These are phyloP conservation scores for Lipomyces lipofer DNA, from an alignment of 805 yeast species.

Conservation along the genomic window DNA sequence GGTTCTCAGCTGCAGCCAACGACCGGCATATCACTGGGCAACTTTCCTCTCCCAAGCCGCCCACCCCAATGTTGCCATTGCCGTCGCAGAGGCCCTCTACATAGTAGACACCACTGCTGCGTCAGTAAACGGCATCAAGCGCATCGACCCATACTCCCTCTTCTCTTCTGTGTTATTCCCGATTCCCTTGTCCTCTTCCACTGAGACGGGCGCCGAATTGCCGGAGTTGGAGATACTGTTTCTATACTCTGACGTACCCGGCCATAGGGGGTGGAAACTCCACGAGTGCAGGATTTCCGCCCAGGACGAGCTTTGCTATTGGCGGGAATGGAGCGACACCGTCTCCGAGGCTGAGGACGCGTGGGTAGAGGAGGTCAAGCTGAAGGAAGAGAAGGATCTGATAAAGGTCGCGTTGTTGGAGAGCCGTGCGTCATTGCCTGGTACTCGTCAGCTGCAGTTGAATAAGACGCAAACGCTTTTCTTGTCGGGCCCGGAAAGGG, in stretches of 20 bases:
- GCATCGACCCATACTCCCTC: neutral
- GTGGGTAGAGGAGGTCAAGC: constrained; percentile 8
- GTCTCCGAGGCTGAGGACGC: constrained; percentile 19
- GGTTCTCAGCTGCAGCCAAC: neutral
- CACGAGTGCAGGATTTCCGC: constrained; percentile 12
- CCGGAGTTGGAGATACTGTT: constrained; percentile 10
- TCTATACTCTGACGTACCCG: constrained; percentile 6
- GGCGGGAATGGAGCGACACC: constrained; percentile 21
- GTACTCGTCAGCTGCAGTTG: neutral
- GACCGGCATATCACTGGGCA: constrained; percentile 5
- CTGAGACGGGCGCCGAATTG: neutral
- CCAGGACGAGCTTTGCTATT: constrained; percentile 20
- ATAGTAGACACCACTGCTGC: neutral
- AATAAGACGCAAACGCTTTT: neutral
- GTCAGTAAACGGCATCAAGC: constrained; percentile 4
- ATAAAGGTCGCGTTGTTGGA: constrained; percentile 10
- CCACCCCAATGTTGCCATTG: neutral
- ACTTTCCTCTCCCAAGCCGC: neutral
- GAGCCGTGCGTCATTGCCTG: neutral
- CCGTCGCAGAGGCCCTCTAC: neutral
- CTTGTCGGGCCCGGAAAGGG: neutral
- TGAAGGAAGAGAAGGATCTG: constrained; percentile 9
- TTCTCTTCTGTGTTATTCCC: neutral
- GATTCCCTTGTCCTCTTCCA: neutral
- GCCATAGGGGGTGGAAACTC: constrained; percentile 18